Conservation (phyloP, 2,329 filamentous ascomycete species). For the Fusarium redolens region DNA sequence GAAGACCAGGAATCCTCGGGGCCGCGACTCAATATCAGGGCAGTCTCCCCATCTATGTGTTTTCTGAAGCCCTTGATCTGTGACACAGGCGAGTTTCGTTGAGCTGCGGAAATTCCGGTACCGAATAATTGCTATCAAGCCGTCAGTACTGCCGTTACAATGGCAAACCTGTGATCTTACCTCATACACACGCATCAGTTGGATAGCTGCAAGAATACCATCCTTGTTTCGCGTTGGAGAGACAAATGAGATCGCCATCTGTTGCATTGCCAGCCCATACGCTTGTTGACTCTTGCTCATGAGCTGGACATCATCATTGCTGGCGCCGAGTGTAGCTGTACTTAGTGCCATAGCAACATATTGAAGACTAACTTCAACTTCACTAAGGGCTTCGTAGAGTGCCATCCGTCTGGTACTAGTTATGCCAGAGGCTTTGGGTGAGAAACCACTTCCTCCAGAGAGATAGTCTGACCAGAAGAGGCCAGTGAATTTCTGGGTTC, state of each 20-base stretch:
- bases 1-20: not conserved
- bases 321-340: conserved; percentile 2
- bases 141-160: not conserved
- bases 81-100: not conserved
- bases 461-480: conserved; percentile 24
- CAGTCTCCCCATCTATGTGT: conserved; percentile 16
- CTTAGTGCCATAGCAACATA: conserved; percentile 22
- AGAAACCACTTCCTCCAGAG: conserved; percentile 7
- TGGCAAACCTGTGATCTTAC: fast-evolving
- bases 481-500: conserved; percentile 17
- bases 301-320: not conserved
- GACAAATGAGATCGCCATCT: not conserved
- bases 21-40: not conserved
- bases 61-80: conserved; percentile 1
- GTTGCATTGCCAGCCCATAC: conserved; percentile 5
- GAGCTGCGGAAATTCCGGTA: fast-evolving
- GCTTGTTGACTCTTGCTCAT: conserved; percentile 6
- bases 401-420: not conserved
- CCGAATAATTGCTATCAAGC: conserved; percentile 2
- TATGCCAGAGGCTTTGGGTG: not conserved
- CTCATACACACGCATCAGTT: conserved; percentile 20
- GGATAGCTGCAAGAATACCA: conserved; percentile 1
- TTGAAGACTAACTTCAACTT: not conserved
- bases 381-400: not conserved
- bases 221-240: not conserved